Conservation (phyloP, 2,329 filamentous ascomycete species). For the Sporothrix brunneoviolacea region DNA sequence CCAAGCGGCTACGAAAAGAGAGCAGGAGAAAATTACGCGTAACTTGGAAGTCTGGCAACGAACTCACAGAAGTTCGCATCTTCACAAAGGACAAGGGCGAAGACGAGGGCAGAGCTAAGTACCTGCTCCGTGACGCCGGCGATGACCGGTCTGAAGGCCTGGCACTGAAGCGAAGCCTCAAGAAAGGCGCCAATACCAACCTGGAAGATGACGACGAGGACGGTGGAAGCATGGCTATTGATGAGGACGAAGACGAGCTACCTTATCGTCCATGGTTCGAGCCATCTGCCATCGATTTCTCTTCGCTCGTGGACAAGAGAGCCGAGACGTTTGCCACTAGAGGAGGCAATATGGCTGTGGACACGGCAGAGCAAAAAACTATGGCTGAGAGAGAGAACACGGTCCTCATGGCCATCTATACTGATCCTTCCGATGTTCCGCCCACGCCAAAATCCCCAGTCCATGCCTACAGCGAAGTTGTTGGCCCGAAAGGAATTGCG, state of each 20-base stretch:
- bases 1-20: slow-evolving; percentile 65
- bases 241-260: slow-evolving; percentile 39
- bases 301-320: slow-evolving; percentile 32
- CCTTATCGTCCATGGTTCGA: slow-evolving; percentile 47
- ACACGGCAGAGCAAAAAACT: slow-evolving; percentile 48
- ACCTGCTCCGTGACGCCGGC: slow-evolving; percentile 63
- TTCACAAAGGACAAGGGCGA: slow-evolving; percentile 72
- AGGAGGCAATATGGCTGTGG: slow-evolving; percentile 44
- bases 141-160: slow-evolving; percentile 69
- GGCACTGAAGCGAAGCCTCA: slow-evolving; percentile 52
- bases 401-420: slow-evolving; percentile 57
- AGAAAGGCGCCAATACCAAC: slow-evolving; percentile 25
- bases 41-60: slow-evolving; percentile 60
- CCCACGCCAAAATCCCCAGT: slow-evolving; percentile 49
- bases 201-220: slow-evolving; percentile 54
- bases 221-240: background rate
- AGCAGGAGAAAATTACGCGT: slow-evolving; percentile 63
- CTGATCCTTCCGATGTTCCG: slow-evolving; percentile 47
- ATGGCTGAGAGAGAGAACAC: slow-evolving; percentile 52
- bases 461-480: background rate
- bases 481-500: slow-evolving; percentile 17
- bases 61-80: slow-evolving; percentile 58
- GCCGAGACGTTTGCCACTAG: slow-evolving; percentile 47
- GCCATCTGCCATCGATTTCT: slow-evolving; percentile 41
- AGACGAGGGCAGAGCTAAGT: slow-evolving; percentile 59